These are phyloP conservation scores for Echites panduratus DNA, from an alignment of 257 asterid genomes.

Conservation along the genomic window DNA sequence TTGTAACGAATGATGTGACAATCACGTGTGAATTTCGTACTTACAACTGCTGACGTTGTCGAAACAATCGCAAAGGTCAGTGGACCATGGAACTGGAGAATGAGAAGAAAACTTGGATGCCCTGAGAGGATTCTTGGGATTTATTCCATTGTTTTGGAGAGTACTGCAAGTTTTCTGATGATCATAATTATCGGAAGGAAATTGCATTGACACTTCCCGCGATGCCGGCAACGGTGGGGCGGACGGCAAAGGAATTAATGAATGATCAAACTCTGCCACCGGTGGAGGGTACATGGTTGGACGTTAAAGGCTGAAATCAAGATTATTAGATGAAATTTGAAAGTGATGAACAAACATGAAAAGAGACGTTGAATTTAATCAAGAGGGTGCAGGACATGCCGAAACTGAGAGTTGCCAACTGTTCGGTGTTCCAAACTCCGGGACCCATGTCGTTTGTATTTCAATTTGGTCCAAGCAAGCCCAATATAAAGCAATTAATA, in stretches of 20 bases:
- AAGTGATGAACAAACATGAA: background rate
- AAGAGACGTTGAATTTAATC: background rate
- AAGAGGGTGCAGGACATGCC: background rate
- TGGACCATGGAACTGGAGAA: conserved; percentile 41
- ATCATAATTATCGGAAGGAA: background rate
- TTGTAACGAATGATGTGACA: background rate
- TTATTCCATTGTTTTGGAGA: background rate
- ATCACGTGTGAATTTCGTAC: background rate
- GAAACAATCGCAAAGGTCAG: conserved; percentile 43
- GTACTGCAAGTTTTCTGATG: background rate
- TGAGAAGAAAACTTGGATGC: conserved; percentile 14
- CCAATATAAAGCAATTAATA: too few species aligned
- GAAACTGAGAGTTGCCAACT: background rate
- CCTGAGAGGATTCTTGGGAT: conserved; percentile 6
- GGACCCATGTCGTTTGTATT: background rate
- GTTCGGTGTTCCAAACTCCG: background rate
- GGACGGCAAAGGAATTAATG: background rate
- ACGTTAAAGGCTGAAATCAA: background rate
- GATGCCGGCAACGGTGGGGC: conserved; percentile 9
- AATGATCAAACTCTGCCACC: background rate
- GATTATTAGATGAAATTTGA: background rate
- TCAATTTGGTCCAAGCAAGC: background rate
- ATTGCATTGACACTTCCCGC: background rate
- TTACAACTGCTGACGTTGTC: conserved; percentile 38
- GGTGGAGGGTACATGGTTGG: conserved; percentile 9